Evolutionary conservation across 371 early-diverging fungal genomes (phyloP).

Genomic region (Batkoa obscura): DNA sequence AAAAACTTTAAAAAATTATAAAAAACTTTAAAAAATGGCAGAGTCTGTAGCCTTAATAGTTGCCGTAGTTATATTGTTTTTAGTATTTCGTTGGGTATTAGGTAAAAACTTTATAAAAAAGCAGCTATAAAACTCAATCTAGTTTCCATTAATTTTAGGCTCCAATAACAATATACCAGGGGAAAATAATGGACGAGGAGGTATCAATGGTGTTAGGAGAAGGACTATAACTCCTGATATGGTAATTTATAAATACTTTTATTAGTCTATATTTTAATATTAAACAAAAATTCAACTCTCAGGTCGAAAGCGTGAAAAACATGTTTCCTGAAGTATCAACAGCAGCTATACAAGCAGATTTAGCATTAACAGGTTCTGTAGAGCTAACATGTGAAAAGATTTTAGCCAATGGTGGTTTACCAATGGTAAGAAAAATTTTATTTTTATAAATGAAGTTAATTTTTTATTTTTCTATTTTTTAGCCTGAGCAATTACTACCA

Average conservation of each 20-base stretch:
- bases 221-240: conserved; percentile 36
- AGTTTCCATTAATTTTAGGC: not conserved
- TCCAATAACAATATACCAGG: not conserved
- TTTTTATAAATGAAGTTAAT: not conserved
- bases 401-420: conserved; percentile 49
- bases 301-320: conserved; percentile 51
- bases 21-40: too few species aligned
- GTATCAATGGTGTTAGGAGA: not conserved
- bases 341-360: conserved; percentile 63
- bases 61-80: conserved; percentile 45
- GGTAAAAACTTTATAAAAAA: conserved; percentile 19
- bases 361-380: conserved; percentile 71
- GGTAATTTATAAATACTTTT: conserved; percentile 15
- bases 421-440: conserved; percentile 24
- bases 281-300: not conserved
- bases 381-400: conserved; percentile 77
- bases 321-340: conserved; percentile 79
- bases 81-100: conserved; percentile 53
- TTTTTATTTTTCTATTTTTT: not conserved
- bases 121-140: not conserved
- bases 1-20: too few species aligned
- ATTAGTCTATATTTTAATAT: not conserved
- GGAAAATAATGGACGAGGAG: not conserved
- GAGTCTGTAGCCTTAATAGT: conserved; percentile 35
- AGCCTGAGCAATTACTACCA: conserved; percentile 1